Evolutionary conservation across 371 early-diverging fungal species (phyloP).

Genomic region (Dichotomocladium elegans): DNA sequence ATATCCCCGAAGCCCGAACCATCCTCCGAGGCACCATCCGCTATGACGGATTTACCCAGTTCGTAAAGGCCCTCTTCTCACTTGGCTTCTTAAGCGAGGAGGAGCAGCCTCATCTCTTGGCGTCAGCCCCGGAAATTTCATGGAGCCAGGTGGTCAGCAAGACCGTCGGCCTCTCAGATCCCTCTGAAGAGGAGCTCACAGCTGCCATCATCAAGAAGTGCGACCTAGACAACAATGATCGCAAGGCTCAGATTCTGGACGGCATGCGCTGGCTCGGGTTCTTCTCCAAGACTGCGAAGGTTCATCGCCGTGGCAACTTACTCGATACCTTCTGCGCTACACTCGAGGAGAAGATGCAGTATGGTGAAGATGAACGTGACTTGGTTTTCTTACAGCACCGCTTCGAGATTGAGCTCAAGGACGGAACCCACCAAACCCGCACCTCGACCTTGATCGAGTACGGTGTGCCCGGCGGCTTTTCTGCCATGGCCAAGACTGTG

Average conservation of each 20-base stretch:
- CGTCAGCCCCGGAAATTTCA: conserved; percentile 56
- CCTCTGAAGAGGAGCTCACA: conserved; percentile 23
- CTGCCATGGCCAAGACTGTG: conserved; percentile 98
- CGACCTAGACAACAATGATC: conserved; percentile 46
- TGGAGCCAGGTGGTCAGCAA: conserved; percentile 75
- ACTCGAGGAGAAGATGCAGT: conserved; percentile 92
- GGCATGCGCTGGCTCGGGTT: conserved; percentile 87
- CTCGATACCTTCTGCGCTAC: conserved; percentile 94
- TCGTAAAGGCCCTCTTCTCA: conserved; percentile 89
- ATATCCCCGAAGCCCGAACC: conserved; percentile 93
- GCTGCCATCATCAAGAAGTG: conserved; percentile 46
- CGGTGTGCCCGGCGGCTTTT: conserved; percentile 85
- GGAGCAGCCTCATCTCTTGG: conserved; percentile 59
- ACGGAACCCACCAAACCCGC: conserved; percentile 74
- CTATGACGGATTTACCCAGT: conserved; percentile 89
- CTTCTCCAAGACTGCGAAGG: conserved; percentile 62
- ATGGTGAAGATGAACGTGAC: conserved; percentile 90
- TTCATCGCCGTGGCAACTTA: conserved; percentile 71
- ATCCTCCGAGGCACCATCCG: conserved; percentile 93
- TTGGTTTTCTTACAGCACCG: conserved; percentile 96
- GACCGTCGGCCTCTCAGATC: conserved; percentile 44
- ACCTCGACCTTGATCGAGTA: conserved; percentile 91
- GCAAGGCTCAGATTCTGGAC: conserved; percentile 57
- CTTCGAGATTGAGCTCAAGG: conserved; percentile 85
- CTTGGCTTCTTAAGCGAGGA: conserved; percentile 89